Evolutionary conservation across 495 filamentous ascomycete species (phyloP).

Genomic region (Penicillium odoratum): DNA sequence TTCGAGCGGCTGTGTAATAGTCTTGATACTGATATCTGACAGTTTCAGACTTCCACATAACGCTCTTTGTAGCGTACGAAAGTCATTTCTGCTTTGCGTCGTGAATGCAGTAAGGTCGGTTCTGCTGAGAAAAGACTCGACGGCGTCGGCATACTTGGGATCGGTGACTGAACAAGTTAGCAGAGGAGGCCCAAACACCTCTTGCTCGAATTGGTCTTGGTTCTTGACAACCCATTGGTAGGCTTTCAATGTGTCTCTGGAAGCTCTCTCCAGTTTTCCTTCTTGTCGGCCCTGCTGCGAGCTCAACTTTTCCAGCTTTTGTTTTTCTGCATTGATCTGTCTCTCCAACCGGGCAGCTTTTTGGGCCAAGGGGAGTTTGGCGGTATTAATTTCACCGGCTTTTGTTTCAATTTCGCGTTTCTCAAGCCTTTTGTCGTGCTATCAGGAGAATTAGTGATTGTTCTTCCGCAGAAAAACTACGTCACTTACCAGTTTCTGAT

Average conservation of each 20-base stretch:
- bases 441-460: slow-evolving; percentile 16
- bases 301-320: slow-evolving; percentile 60
- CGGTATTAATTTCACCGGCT: slow-evolving; percentile 32
- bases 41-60: slow-evolving; percentile 54
- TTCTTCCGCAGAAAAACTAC: not conserved
- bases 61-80: slow-evolving; percentile 58
- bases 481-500: slow-evolving; percentile 47
- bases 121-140: slow-evolving; percentile 69
- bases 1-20: slow-evolving; percentile 46
- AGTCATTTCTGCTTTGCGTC: slow-evolving; percentile 68
- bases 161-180: slow-evolving; percentile 81
- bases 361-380: slow-evolving; percentile 24
- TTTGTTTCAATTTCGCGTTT: slow-evolving; percentile 35
- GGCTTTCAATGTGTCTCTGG: slow-evolving; percentile 61
- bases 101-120: slow-evolving; percentile 75
- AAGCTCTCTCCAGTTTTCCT: slow-evolving; percentile 55
- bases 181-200: slow-evolving; percentile 83
- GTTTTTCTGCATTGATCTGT: slow-evolving; percentile 38
- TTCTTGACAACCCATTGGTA: slow-evolving; percentile 83
- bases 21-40: slow-evolving; percentile 64
- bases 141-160: slow-evolving; percentile 64
- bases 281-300: slow-evolving; percentile 77
- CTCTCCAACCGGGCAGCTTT: slow-evolving; percentile 26
- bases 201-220: slow-evolving; percentile 68
- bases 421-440: not conserved